A percentile compares a stretch with the other conserved stretches of the same genome.
Conservation (phyloP, 192 early-diverging fungal genomes). For the Backusella parvicylindrica region DNA sequence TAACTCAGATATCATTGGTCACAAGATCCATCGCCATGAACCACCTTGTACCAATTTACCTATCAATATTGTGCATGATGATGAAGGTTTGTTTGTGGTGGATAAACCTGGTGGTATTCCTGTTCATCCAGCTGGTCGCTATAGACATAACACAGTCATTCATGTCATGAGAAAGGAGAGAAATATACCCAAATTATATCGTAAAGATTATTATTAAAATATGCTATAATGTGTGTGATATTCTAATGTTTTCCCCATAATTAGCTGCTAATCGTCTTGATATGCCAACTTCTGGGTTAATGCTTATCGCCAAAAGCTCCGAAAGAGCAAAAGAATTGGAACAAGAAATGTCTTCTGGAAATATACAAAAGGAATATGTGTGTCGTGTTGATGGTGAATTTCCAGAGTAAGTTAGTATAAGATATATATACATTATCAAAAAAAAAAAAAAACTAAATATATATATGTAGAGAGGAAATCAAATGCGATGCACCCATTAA, state of each 20-base stretch:
- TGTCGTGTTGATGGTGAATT: constrained; percentile 87
- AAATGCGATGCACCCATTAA: constrained; percentile 80
- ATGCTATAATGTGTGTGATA: no score
- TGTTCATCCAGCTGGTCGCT: constrained; percentile 79
- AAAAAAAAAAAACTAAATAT: background rate
- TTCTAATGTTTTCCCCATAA: background rate
- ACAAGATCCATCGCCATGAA: constrained; percentile 92
- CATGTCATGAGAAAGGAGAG: constrained; percentile 66
- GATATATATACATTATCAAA: background rate
- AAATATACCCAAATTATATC: constrained; percentile 51
- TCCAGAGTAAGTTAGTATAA: constrained; percentile 55
- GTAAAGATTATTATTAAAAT: no score
- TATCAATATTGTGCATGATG: constrained; percentile 62
- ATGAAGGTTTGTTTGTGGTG: constrained; percentile 73
- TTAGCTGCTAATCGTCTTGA: constrained; percentile 90
- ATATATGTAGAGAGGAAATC: constrained; percentile 45
- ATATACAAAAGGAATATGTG: constrained; percentile 85
- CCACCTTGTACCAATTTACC: constrained; percentile 74
- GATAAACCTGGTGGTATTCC: constrained; percentile 91
- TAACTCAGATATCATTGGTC: constrained; percentile 78
- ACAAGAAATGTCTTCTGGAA: constrained; percentile 56
- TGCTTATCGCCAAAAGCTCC: constrained; percentile 69
- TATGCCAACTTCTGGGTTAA: constrained; percentile 89
- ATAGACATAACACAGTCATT: constrained; percentile 82
- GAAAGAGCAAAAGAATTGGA: constrained; percentile 62